These are phyloP conservation scores for Annulohypoxylon stygium DNA, from an alignment of 495 filamentous ascomycete genomes.

Conservation along the genomic window DNA sequence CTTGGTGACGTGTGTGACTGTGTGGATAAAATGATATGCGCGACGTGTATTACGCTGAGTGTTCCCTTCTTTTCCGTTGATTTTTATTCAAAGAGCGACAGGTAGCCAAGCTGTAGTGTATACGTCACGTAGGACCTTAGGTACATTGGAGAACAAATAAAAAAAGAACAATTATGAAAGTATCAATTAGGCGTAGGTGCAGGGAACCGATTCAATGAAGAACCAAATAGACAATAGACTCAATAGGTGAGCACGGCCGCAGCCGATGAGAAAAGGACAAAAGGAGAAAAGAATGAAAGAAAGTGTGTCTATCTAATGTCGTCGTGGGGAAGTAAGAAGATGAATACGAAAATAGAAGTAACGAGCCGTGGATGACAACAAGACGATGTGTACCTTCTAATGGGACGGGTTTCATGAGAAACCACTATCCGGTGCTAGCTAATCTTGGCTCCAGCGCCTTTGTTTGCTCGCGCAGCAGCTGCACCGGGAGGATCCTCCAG, in stretches of 20 bases:
- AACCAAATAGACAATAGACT: neutral
- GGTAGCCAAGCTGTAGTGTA: constrained; percentile 13
- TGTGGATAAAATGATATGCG: constrained; percentile 32
- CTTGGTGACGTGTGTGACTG: constrained; percentile 42
- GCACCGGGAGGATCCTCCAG: constrained; percentile 9
- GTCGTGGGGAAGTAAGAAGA: constrained; percentile 4
- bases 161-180: constrained; percentile 22
- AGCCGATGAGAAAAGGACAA: constrained; percentile 28
- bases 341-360: constrained; percentile 30
- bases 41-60: constrained; percentile 40
- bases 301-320: neutral
- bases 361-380: constrained; percentile 14
- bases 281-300: constrained; percentile 43
- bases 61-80: constrained; percentile 17
- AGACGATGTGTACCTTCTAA: constrained; percentile 8
- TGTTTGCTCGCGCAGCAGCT: constrained; percentile 13
- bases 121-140: neutral
- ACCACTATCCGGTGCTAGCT: constrained; percentile 21
- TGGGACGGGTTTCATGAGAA: constrained; percentile 29
- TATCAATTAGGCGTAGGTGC: constrained; percentile 1
- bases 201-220: constrained; percentile 1
- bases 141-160: constrained; percentile 3
- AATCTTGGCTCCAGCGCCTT: constrained; percentile 5
- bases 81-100: constrained; percentile 43
- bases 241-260: constrained; percentile 18